phyloP scores from a whole-genome alignment of 164 flowering plant species.

The Piper betle region DNA sequence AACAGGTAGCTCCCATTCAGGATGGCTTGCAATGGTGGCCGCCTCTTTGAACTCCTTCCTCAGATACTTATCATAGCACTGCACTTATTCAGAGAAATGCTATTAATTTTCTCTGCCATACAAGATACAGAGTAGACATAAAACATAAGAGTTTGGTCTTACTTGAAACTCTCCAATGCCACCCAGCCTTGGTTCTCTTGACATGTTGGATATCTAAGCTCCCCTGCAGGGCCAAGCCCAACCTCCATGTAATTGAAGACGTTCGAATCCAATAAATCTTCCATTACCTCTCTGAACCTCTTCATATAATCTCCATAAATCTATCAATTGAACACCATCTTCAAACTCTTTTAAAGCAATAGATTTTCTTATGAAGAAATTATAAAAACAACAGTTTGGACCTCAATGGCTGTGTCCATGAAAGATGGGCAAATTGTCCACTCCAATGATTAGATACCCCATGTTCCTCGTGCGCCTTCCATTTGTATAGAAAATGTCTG shows the following conservation, averaged over 20 bases:
- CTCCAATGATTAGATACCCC: conserved; percentile 58
- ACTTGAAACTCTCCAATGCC: conserved; percentile 95
- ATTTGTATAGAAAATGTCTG: conserved; percentile 81
- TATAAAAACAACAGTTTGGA: conserved; percentile 7
- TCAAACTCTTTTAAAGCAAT: neutral
- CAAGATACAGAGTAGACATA: neutral
- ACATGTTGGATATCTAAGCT: conserved; percentile 83
- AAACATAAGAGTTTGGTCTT: neutral
- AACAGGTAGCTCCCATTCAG: conserved; percentile 72
- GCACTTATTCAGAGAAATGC: conserved; percentile 10
- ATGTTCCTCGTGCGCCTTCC: conserved; percentile 37
- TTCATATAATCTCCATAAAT: conserved; percentile 77
- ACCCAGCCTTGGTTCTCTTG: conserved; percentile 64
- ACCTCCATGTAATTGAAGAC: conserved; percentile 65
- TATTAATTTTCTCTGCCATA: neutral
- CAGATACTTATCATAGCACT: conserved; percentile 81
- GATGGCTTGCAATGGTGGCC: conserved; percentile 44
- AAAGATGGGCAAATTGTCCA: conserved; percentile 52
- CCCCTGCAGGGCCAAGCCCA: conserved; percentile 92
- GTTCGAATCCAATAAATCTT: conserved; percentile 49
- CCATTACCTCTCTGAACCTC: conserved; percentile 76
- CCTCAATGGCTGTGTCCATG: conserved; percentile 68
- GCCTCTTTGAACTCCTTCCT: conserved; percentile 49
- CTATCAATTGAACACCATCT: conserved; percentile 24
- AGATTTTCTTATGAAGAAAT: neutral